Conservation (phyloP, 2,329 filamentous ascomycete species). For the Aspergillus glaucus region DNA sequence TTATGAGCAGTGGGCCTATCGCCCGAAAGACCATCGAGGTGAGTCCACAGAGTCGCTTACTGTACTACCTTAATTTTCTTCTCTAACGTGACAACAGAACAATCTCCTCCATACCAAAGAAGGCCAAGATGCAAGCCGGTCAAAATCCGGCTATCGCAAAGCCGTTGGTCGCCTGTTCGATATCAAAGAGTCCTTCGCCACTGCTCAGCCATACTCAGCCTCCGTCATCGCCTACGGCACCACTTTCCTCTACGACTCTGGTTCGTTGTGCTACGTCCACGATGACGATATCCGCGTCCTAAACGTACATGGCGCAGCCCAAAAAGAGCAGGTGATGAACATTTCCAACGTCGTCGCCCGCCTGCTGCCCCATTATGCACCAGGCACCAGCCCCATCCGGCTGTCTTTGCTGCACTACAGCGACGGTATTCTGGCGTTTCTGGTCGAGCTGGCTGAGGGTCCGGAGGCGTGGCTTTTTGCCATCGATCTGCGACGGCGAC, state of each 20-base stretch:
- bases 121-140: constrained; percentile 32
- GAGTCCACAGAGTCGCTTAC: constrained; percentile 7
- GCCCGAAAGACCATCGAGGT: constrained; percentile 57
- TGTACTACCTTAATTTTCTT: neutral
- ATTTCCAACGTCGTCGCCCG: constrained; percentile 39
- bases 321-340: constrained; percentile 52
- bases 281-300: constrained; percentile 52
- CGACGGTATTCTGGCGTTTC: constrained; percentile 52
- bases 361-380: constrained; percentile 28
- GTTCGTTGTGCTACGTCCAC: constrained; percentile 59
- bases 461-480: constrained; percentile 50
- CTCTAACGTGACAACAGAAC: constrained; percentile 26
- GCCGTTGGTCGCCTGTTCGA: constrained; percentile 58
- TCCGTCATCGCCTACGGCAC: constrained; percentile 55
- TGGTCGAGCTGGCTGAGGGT: constrained; percentile 43
- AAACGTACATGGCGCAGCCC: constrained; percentile 47
- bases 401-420: constrained; percentile 55
- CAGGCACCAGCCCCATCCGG: constrained; percentile 33
- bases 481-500: constrained; percentile 35
- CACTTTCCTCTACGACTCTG: constrained; percentile 57
- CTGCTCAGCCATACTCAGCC: constrained; percentile 57
- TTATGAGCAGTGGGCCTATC: constrained; percentile 51
- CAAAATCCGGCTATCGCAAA: constrained; percentile 42
- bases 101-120: constrained; percentile 41
- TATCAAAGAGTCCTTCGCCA: constrained; percentile 54